These are phyloP conservation scores for Oryza glumipatula DNA, from an alignment of 176 grass and related monocot species.

Conservation along the genomic window DNA sequence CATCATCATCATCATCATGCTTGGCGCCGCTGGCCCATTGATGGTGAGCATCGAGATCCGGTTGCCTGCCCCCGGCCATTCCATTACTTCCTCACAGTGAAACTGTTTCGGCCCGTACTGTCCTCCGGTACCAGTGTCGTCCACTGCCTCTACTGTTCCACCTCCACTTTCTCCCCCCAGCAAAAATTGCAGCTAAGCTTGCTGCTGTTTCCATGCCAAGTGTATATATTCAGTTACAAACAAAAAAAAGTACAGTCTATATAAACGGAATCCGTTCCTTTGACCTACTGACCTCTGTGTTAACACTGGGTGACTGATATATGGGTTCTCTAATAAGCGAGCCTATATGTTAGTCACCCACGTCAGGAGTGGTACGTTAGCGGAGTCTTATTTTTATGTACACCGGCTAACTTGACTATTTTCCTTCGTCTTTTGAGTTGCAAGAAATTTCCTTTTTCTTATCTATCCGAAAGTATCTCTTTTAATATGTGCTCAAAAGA, in stretches of 20 bases:
- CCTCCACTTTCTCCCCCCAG: not conserved
- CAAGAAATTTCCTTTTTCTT: too few relatives aligned
- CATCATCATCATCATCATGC: not conserved
- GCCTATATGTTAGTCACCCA: too few relatives aligned
- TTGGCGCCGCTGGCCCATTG: not conserved
- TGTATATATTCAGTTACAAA: not conserved
- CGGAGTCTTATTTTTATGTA: too few relatives aligned
- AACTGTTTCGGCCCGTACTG: not conserved
- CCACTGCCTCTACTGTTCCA: not conserved
- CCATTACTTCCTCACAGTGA: conserved; percentile 31
- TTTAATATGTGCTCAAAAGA: too few relatives aligned
- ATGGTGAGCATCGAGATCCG: not conserved
- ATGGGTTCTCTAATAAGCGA: too few relatives aligned
- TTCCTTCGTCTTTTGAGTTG: too few relatives aligned
- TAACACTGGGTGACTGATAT: too few relatives aligned
- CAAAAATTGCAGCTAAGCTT: not conserved
- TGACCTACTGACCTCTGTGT: too few relatives aligned
- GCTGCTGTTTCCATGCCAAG: not conserved
- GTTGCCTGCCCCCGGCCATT: not conserved
- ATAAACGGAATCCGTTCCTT: too few relatives aligned
- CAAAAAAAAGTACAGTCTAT: not conserved
- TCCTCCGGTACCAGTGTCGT: not conserved
- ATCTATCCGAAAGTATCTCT: too few relatives aligned
- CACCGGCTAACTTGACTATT: too few relatives aligned
- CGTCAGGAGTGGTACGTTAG: too few relatives aligned